Conservation (phyloP, 2,329 filamentous ascomycete species). For the Stagonosporopsis cucurbitacearum region DNA sequence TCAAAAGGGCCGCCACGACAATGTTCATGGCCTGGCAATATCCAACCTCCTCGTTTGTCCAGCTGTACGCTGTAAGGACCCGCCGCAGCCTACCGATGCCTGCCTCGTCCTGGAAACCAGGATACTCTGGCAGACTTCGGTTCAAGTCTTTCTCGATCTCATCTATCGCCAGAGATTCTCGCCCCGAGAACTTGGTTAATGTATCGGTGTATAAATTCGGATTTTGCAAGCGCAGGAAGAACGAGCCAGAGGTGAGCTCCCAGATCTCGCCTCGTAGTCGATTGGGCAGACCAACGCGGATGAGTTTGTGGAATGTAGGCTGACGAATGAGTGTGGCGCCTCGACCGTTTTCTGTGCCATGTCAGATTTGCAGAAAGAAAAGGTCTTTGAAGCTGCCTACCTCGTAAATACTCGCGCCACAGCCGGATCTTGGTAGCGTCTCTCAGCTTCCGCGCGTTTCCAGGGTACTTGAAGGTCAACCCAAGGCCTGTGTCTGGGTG, state of each 20-base stretch:
- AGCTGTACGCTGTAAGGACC: slow-evolving; percentile 96
- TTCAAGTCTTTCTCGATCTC: slow-evolving; percentile 99
- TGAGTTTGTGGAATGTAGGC: slow-evolving; percentile 96
- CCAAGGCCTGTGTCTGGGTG: slow-evolving; percentile 93
- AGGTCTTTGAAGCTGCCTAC: slow-evolving; percentile 41
- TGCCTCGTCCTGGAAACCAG: slow-evolving; percentile 94
- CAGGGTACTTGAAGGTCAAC: slow-evolving; percentile 91
- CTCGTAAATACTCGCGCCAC: slow-evolving; percentile 92
- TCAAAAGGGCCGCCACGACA: slow-evolving; percentile 94
- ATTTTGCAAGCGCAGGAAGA: slow-evolving; percentile 85
- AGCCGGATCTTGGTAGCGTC: slow-evolving; percentile 97
- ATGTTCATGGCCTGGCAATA: slow-evolving; percentile 99
- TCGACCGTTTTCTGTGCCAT: slow-evolving; percentile 76
- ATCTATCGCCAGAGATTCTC: slow-evolving; percentile 92
- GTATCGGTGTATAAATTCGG: slow-evolving; percentile 86
- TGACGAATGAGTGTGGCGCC: slow-evolving; percentile 92
- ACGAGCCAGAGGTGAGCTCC: slow-evolving; percentile 91
- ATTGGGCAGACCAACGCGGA: slow-evolving; percentile 93
- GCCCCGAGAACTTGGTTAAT: slow-evolving; percentile 79
- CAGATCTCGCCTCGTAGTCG: slow-evolving; percentile 91
- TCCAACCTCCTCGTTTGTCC: slow-evolving; percentile 92
- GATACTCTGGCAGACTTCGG: slow-evolving; percentile 93
- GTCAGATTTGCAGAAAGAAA: slow-evolving; percentile 17
- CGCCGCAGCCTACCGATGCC: slow-evolving; percentile 88
- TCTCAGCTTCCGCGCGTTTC: slow-evolving; percentile 89